Evolutionary conservation across 306 rosid species (phyloP).

Genomic region (Prinsepia uniflora): DNA sequence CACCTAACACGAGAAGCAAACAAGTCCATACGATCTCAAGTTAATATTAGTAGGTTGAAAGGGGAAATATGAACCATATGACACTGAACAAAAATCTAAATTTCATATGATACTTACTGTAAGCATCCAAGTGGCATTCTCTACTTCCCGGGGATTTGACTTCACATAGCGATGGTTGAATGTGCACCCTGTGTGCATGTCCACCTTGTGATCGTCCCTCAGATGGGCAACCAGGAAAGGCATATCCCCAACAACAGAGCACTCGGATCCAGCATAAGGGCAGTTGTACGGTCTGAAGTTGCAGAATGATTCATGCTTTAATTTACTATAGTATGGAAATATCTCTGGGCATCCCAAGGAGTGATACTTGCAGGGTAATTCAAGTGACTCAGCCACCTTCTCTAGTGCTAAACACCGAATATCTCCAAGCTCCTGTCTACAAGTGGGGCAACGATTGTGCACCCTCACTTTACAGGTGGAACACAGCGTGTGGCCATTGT

Average conservation of each 20-base stretch:
- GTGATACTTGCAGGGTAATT: constrained; percentile 88
- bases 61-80: not conserved
- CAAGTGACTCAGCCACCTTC: constrained; percentile 99
- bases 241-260: constrained; percentile 84
- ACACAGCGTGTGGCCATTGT: constrained; percentile 95
- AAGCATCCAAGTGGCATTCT: constrained; percentile 99
- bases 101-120: constrained; percentile 61
- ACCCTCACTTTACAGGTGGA: constrained; percentile 97
- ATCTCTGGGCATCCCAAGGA: constrained; percentile 94
- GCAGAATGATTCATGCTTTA: constrained; percentile 88
- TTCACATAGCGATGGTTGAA: constrained; percentile 98
- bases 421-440: constrained; percentile 99
- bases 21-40: constrained; percentile 22
- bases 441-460: constrained; percentile 96
- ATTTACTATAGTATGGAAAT: constrained; percentile 96
- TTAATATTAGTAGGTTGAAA: constrained; percentile 7
- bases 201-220: constrained; percentile 98
- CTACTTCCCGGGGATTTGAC: constrained; percentile 98
- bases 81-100: not conserved
- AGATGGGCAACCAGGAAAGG: constrained; percentile 91
- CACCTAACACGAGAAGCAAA: constrained; percentile 49
- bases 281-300: constrained; percentile 93
- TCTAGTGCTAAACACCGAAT: constrained; percentile 95
- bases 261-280: constrained; percentile 99
- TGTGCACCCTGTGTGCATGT: constrained; percentile 99